phyloP scores from a whole-genome alignment of 176 grass and related monocot genomes.

The Bothriochloa decipiens region DNA sequence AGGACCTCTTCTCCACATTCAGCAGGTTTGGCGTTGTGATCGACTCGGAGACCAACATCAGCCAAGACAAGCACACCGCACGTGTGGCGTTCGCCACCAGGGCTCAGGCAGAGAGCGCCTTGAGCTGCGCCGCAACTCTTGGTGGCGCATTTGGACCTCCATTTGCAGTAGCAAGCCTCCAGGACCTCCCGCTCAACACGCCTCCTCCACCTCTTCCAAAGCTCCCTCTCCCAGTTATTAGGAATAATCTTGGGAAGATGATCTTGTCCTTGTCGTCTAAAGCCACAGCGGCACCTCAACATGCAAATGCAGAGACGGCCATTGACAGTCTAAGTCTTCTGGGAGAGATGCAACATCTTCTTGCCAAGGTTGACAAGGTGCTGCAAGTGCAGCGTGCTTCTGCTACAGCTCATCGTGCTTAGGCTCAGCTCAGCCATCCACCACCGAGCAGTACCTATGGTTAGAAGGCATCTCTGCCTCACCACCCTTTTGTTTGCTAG shows the following conservation, averaged over 20 bases:
- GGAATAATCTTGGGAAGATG: constrained; percentile 82
- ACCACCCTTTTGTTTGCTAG: no score
- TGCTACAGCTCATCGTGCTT: background rate
- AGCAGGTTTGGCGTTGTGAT: constrained; percentile 50
- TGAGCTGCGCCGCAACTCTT: constrained; percentile 30
- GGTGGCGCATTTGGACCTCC: constrained; percentile 36
- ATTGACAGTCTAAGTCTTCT: constrained; percentile 52
- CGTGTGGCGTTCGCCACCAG: constrained; percentile 48
- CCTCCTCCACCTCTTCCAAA: constrained; percentile 1
- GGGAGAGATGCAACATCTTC: constrained; percentile 65
- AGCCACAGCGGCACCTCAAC: background rate
- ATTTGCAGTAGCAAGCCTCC: constrained; percentile 20
- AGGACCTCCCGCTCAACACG: constrained; percentile 21
- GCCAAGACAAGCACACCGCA: background rate
- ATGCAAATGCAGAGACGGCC: constrained; percentile 17
- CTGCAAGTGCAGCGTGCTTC: constrained; percentile 48
- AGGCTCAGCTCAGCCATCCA: background rate
- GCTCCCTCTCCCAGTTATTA: constrained; percentile 59
- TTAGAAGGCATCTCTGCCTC: background rate
- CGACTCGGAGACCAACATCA: constrained; percentile 42
- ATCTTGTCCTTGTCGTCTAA: constrained; percentile 48
- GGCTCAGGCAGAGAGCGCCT: constrained; percentile 52
- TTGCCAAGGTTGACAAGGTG: constrained; percentile 76
- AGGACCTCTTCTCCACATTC: constrained; percentile 55
- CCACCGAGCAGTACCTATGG: background rate